Conservation (phyloP, 176 grass and related monocot genomes). For the Juncus effusus region DNA sequence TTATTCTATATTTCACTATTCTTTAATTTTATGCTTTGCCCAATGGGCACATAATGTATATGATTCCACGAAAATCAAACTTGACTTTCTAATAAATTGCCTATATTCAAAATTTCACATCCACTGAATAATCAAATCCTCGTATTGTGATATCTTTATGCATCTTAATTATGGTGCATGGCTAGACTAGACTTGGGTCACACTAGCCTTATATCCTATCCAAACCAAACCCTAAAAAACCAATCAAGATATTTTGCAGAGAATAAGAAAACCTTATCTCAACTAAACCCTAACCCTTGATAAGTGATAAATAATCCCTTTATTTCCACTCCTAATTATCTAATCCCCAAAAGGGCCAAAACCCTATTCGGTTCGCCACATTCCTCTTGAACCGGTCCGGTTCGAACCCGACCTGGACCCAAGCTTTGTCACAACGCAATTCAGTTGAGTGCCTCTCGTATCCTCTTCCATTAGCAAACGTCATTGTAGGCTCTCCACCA, state of each 20-base stretch:
- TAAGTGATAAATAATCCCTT: background rate
- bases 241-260: slow-evolving; percentile 19
- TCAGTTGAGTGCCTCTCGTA: slow-evolving; percentile 13
- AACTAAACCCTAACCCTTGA: slow-evolving; percentile 9
- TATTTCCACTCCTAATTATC: slow-evolving; percentile 12
- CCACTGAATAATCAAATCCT: too few species aligned
- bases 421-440: slow-evolving; percentile 20
- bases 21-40: too few species aligned
- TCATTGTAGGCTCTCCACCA: slow-evolving; percentile 13
- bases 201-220: too few species aligned
- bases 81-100: too few species aligned
- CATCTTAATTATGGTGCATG: too few species aligned
- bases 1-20: too few species aligned
- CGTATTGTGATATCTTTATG: too few species aligned
- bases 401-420: background rate
- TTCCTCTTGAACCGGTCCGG: background rate
- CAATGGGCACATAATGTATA: too few species aligned
- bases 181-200: too few species aligned
- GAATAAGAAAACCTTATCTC: slow-evolving; percentile 27
- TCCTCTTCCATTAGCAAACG: slow-evolving; percentile 19
- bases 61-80: too few species aligned
- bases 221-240: background rate
- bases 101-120: too few species aligned
- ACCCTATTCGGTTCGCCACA: slow-evolving; percentile 17
- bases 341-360: background rate